phyloP scores from a whole-genome alignment of 495 filamentous ascomycete species.

The Mycothermus thermophilus region DNA sequence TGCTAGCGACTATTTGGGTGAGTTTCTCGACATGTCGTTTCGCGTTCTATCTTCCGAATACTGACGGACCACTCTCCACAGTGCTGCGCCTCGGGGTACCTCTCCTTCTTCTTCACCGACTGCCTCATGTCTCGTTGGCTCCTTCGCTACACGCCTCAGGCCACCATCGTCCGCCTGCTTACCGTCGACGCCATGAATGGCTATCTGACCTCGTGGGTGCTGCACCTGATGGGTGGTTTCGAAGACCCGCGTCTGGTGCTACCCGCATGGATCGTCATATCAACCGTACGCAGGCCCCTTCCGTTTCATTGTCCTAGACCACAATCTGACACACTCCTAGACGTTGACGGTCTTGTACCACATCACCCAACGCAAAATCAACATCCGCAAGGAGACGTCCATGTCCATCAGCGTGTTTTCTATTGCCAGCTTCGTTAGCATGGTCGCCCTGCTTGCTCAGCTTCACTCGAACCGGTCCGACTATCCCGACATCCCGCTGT shows the following conservation, averaged over 20 bases:
- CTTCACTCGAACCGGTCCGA: conserved; percentile 52
- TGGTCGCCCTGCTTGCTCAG: conserved; percentile 55
- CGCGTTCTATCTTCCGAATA: background rate
- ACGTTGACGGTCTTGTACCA: conserved; percentile 69
- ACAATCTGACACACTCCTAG: conserved; percentile 23
- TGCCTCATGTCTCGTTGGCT: conserved; percentile 90
- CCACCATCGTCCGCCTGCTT: conserved; percentile 69
- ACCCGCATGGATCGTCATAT: conserved; percentile 75
- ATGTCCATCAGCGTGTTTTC: conserved; percentile 66
- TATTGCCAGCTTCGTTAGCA: conserved; percentile 59
- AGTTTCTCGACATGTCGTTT: conserved; percentile 17
- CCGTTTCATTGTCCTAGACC: background rate
- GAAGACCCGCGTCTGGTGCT: conserved; percentile 67
- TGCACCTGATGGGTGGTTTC: conserved; percentile 60
- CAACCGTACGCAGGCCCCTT: conserved; percentile 41
- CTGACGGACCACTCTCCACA: conserved; percentile 14
- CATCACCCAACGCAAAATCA: conserved; percentile 66
- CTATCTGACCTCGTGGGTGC: conserved; percentile 67
- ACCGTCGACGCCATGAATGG: conserved; percentile 68
- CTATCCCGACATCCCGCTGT: conserved; percentile 48
- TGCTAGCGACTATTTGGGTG: conserved; percentile 75
- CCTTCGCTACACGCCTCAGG: conserved; percentile 73
- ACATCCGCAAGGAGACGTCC: conserved; percentile 66
- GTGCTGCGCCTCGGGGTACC: conserved; percentile 72
- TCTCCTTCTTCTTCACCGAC: conserved; percentile 83